Evolutionary conservation across 768 basidiomycete genomes (phyloP), one percentile per base, ranked within the genome.

Genomic region (Gymnopilus dilepis): DNA sequence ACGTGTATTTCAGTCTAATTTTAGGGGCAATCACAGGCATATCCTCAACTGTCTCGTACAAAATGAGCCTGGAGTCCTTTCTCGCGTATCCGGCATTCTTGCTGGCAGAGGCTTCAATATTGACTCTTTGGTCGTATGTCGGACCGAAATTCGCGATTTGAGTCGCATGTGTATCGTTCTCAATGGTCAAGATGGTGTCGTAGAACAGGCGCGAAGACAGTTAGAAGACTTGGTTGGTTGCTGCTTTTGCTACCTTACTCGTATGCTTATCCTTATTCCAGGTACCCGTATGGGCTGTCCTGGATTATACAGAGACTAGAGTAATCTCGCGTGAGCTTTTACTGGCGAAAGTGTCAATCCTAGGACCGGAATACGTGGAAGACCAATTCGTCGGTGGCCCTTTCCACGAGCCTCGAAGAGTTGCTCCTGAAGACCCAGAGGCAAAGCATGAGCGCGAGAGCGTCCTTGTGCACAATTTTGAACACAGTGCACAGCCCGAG

Each of bases 241-340:
- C 13, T 54, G 38, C n/a, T 24, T 22, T 31, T 6, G 34, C 48
- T 17, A 30, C 26, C 51, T 47, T 37, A 28, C 34, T 34, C 53
- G 47, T 13, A 4, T 22, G 22, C 22, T 21, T 37, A 42, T 6
- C 28, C 2, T 9, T 54, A n/a, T 34, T 28, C 38, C 33, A 97
- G 97, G 96, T 99, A 26, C 97, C 97, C 52, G 97, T 99, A 4
- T 99, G 97, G 97, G 97, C 97, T 28, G 97, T 99, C 31, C 82
- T 99, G 62, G 96, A 99, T 77, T 99, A 99, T 75, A 98, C 97
- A 19, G 85, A 96, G 63, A 99, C 95, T 22, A 87, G 84, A 59
- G 88, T 90, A 28, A 97, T 99, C 73, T 85, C 91, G 65, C 92
- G 97, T 67, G 97, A 99, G 76, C 84, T 99, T 13, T 84, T 99